Evolutionary conservation across 2,329 filamentous ascomycete species (phyloP).

Genomic region (Fusarium sp.): DNA sequence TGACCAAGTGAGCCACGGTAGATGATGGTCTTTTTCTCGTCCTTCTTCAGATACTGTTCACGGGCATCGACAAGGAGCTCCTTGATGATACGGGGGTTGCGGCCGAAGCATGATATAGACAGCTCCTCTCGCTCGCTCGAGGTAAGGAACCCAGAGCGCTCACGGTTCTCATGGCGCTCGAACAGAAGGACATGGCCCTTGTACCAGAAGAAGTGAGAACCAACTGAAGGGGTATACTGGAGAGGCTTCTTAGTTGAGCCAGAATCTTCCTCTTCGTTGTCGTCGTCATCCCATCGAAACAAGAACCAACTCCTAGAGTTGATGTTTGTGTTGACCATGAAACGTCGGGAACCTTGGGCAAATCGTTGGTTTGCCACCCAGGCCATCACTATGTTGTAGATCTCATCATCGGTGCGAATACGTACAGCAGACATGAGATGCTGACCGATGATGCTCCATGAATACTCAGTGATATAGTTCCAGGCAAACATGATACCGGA

Average conservation of each 20-base stretch:
- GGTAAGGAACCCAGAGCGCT: slow-evolving; percentile 51
- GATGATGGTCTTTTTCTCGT: slow-evolving; percentile 71
- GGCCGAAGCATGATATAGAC: slow-evolving; percentile 68
- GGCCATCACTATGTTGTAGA: slow-evolving; percentile 76
- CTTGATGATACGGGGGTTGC: slow-evolving; percentile 68
- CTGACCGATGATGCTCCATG: slow-evolving; percentile 58
- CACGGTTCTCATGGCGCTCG: slow-evolving; percentile 59
- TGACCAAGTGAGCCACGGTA: slow-evolving; percentile 64
- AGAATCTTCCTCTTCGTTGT: slow-evolving; percentile 56
- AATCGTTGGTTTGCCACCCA: slow-evolving; percentile 74
- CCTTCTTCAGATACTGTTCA: slow-evolving; percentile 62
- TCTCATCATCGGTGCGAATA: slow-evolving; percentile 74
- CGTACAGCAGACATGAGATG: slow-evolving; percentile 73
- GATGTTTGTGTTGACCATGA: slow-evolving; percentile 71
- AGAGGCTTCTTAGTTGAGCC: slow-evolving; percentile 57
- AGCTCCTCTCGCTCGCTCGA: slow-evolving; percentile 67
- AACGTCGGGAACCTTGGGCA: slow-evolving; percentile 65
- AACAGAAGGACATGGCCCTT: slow-evolving; percentile 67
- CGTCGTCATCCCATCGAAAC: slow-evolving; percentile 56
- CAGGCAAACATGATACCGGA: slow-evolving; percentile 60
- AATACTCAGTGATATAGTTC: slow-evolving; percentile 61
- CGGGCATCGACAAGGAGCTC: slow-evolving; percentile 69
- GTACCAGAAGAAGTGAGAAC: slow-evolving; percentile 76
- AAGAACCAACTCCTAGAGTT: slow-evolving; percentile 62
- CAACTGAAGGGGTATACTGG: slow-evolving; percentile 73